Evolutionary conservation across 116 monocot genomes (phyloP).

Genomic region (Phalaenopsis hybrid): DNA sequence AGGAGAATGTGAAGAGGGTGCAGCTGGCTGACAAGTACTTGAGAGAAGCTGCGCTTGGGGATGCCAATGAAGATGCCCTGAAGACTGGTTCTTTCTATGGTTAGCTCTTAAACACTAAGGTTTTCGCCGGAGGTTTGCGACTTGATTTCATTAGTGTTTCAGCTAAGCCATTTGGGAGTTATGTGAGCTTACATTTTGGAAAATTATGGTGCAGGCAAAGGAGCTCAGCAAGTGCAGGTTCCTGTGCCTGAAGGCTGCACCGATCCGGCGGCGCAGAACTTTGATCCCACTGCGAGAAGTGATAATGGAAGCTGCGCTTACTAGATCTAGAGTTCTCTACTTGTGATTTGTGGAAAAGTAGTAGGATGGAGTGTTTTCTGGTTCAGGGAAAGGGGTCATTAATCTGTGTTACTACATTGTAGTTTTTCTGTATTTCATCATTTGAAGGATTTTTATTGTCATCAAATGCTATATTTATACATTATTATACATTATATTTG

Average conservation of each 20-base stretch:
- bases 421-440: background rate
- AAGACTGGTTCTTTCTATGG: constrained; percentile 65
- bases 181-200: background rate
- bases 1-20: constrained; percentile 98
- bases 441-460: background rate
- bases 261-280: constrained; percentile 55
- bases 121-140: constrained; percentile 22
- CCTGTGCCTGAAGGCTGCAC: constrained; percentile 81
- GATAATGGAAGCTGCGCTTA: constrained; percentile 64
- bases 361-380: constrained; percentile 3
- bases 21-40: constrained; percentile 92
- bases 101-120: constrained; percentile 32
- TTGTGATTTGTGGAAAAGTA: background rate
- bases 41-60: constrained; percentile 82
- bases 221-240: constrained; percentile 59
- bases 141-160: constrained; percentile 1
- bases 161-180: background rate
- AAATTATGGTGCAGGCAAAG: constrained; percentile 42
- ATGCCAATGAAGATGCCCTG: constrained; percentile 68
- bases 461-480: background rate
- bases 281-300: constrained; percentile 73
- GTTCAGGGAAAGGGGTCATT: background rate
- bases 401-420: background rate
- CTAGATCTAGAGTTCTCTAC: background rate
- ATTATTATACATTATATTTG: background rate